Evolutionary conservation across 768 basidiomycete species (phyloP).

Genomic region (Lactarius psammicola): DNA sequence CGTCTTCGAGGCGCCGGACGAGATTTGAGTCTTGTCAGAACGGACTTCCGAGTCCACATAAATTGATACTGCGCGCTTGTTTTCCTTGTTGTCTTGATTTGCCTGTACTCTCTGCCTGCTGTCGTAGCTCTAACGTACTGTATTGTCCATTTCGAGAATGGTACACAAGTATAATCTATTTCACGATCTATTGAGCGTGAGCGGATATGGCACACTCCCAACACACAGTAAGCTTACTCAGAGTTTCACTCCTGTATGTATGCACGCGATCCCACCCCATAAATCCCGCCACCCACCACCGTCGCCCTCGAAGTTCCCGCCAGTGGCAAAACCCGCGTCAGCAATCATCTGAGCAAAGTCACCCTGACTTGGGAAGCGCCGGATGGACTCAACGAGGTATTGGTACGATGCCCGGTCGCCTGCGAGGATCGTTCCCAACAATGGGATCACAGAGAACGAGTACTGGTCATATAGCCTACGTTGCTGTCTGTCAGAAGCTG

Average conservation of each 20-base stretch:
- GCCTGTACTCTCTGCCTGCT: too few species aligned
- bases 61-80: background rate
- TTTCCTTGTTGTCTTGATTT: background rate
- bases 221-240: constrained; percentile 35
- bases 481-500: background rate
- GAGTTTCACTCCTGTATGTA: constrained; percentile 83
- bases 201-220: background rate
- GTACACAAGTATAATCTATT: background rate
- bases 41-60: background rate
- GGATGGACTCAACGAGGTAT: constrained; percentile 96
- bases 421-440: constrained; percentile 94
- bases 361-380: constrained; percentile 83
- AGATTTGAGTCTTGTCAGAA: background rate
- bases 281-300: constrained; percentile 84
- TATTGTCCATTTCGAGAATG: background rate
- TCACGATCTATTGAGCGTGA: background rate
- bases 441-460: constrained; percentile 92
- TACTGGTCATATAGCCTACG: constrained; percentile 90
- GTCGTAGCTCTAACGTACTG: background rate
- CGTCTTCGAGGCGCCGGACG: background rate
- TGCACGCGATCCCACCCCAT: constrained; percentile 85
- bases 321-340: constrained; percentile 79
- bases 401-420: constrained; percentile 95
- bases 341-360: constrained; percentile 88
- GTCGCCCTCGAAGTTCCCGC: constrained; percentile 55